Conservation (phyloP, 257 asterid genomes). For the Dorcoceras hygrometricum region DNA sequence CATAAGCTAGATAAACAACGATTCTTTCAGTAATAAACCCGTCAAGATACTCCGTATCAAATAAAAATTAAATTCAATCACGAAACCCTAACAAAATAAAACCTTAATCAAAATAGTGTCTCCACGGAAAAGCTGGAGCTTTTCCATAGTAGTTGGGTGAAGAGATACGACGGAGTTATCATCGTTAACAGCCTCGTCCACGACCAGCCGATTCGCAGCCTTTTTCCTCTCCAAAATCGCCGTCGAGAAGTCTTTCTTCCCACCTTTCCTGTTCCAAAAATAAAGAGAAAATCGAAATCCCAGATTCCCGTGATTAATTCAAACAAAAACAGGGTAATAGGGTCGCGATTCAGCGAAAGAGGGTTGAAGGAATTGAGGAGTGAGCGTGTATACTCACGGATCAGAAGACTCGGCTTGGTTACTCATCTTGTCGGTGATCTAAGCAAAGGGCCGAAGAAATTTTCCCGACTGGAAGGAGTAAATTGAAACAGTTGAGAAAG, state of each 20-base stretch:
- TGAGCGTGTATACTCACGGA: slow-evolving; percentile 48
- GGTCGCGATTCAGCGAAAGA: neutral
- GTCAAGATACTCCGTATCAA: neutral
- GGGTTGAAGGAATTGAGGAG: neutral
- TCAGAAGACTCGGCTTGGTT: slow-evolving; percentile 78
- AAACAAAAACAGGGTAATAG: slow-evolving; percentile 10
- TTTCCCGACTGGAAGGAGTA: neutral
- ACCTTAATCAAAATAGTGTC: slow-evolving; percentile 82
- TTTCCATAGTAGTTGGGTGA: slow-evolving; percentile 79
- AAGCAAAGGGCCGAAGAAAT: slow-evolving; percentile 10
- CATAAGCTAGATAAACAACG: neutral
- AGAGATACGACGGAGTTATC: slow-evolving; percentile 80
- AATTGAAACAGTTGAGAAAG: neutral
- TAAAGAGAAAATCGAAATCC: neutral
- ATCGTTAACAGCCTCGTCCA: slow-evolving; percentile 89
- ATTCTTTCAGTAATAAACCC: neutral
- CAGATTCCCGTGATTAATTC: slow-evolving; percentile 22
- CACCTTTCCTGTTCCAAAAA: slow-evolving; percentile 45
- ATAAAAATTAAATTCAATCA: neutral
- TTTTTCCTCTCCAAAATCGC: slow-evolving; percentile 90
- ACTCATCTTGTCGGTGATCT: slow-evolving; percentile 54
- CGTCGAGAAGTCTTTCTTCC: slow-evolving; percentile 75
- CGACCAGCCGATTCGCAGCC: slow-evolving; percentile 75
- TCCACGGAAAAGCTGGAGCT: slow-evolving; percentile 85
- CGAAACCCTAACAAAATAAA: neutral